phyloP scores from a whole-genome alignment of 768 basidiomycete genomes.

The Leucocoprinus sp. region DNA sequence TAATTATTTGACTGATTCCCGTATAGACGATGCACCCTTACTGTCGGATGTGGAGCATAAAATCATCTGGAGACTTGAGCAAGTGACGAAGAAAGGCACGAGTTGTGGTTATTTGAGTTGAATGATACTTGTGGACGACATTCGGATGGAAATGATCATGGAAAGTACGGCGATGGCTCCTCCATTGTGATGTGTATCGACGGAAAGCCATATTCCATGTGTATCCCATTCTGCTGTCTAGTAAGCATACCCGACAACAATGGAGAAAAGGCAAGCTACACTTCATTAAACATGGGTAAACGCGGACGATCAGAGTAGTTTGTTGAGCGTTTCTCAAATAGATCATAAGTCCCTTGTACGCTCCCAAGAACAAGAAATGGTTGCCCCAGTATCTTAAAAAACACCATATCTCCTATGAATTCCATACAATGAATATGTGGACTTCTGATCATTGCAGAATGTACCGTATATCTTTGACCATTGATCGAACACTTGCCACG shows the following conservation, averaged over 20 bases:
- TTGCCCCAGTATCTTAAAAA: conserved; percentile 10
- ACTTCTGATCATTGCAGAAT: no score
- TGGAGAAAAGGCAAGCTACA: not conserved
- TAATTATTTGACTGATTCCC: not conserved
- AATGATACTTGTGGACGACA: conserved; percentile 6
- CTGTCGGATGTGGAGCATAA: conserved; percentile 16
- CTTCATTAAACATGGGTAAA: conserved; percentile 6
- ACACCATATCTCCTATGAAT: conserved; percentile 8
- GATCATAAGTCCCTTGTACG: conserved; percentile 12
- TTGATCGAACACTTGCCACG: no score
- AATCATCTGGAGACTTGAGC: conserved; percentile 28
- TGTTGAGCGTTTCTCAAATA: conserved; percentile 14
- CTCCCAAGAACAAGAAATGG: conserved; percentile 12
- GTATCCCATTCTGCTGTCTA: conserved; percentile 14
- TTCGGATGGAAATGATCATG: conserved; percentile 14
- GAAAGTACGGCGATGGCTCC: conserved; percentile 31
- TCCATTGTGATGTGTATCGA: conserved; percentile 33
- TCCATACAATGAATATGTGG: no score
- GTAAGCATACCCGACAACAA: not conserved
- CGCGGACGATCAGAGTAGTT: conserved; percentile 20
- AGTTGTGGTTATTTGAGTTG: conserved; percentile 1
- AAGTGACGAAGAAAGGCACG: conserved; percentile 26
- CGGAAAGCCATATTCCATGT: conserved; percentile 40
- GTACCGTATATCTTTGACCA: no score
- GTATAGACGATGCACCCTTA: not conserved